Conservation (phyloP, 1,139 yeast species). For the Protomyces inouyei region DNA sequence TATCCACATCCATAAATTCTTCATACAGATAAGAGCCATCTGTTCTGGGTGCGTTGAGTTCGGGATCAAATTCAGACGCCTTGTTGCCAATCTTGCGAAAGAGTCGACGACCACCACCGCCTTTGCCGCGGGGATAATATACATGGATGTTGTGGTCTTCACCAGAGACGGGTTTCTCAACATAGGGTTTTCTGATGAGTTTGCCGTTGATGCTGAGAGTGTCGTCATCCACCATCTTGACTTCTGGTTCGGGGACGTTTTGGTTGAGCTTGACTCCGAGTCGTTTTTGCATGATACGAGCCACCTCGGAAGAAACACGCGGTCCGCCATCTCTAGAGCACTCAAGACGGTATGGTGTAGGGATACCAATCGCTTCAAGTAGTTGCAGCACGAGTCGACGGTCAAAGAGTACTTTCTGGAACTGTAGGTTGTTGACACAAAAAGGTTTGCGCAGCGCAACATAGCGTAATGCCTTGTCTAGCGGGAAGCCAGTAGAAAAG, state of each 20-base stretch:
- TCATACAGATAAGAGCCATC: slow-evolving; percentile 92
- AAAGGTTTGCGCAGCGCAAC: slow-evolving; percentile 87
- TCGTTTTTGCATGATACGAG: slow-evolving; percentile 53
- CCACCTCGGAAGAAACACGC: slow-evolving; percentile 49
- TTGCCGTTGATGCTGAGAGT: slow-evolving; percentile 74
- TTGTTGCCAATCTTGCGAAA: slow-evolving; percentile 97
- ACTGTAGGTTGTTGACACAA: slow-evolving; percentile 76
- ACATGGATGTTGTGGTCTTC: slow-evolving; percentile 96
- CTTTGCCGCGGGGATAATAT: slow-evolving; percentile 78
- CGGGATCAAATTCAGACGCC: slow-evolving; percentile 92
- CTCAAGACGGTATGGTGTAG: slow-evolving; percentile 82
- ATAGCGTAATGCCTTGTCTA: slow-evolving; percentile 89
- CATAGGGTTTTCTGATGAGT: slow-evolving; percentile 78
- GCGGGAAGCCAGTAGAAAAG: slow-evolving; percentile 92
- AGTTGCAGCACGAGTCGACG: slow-evolving; percentile 79
- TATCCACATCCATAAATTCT: slow-evolving; percentile 94
- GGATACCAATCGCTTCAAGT: slow-evolving; percentile 75
- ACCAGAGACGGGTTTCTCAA: slow-evolving; percentile 98
- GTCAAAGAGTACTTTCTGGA: slow-evolving; percentile 96
- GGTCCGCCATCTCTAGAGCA: slow-evolving; percentile 98
- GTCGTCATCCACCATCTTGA: slow-evolving; percentile 72
- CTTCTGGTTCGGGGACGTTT: slow-evolving; percentile 43
- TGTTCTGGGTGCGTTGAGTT: slow-evolving; percentile 66
- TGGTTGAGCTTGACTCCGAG: slow-evolving; percentile 51
- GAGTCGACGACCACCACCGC: slow-evolving; percentile 94